Conservation (phyloP, 139 green algal species). For the Asterochloris erici region DNA sequence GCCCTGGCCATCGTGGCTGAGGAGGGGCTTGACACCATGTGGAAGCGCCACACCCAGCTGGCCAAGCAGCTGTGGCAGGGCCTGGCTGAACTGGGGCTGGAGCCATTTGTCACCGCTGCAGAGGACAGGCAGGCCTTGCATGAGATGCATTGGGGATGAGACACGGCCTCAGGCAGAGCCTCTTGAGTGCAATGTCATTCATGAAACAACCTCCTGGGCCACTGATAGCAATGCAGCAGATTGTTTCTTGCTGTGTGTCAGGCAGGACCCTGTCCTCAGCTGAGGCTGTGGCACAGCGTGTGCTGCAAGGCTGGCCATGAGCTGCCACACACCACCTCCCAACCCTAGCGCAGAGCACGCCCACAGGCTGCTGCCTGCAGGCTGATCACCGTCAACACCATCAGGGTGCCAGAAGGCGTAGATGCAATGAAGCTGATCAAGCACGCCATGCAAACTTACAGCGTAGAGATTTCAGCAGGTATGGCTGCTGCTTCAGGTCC, state of each 20-base stretch:
- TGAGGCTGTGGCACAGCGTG: too few species aligned
- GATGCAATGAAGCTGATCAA: conserved; percentile 71
- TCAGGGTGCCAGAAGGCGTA: conserved; percentile 82
- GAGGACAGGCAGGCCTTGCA: conserved; percentile 26
- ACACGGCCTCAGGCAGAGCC: too few species aligned
- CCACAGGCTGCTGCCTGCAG: too few species aligned
- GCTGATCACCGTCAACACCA: conserved; percentile 77
- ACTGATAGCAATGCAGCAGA: too few species aligned
- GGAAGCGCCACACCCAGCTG: conserved; percentile 45
- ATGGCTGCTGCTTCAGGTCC: background rate
- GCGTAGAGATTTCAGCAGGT: conserved; percentile 38
- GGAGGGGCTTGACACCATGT: conserved; percentile 48
- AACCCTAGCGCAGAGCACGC: too few species aligned
- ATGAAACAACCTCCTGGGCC: too few species aligned
- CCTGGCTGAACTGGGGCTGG: conserved; percentile 56
- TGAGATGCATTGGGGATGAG: too few species aligned
- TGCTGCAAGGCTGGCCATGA: too few species aligned
- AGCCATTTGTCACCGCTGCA: conserved; percentile 61
- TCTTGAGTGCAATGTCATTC: too few species aligned
- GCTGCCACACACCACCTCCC: too few species aligned
- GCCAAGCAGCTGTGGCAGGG: conserved; percentile 60
- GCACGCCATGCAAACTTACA: conserved; percentile 80
- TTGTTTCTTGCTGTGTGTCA: too few species aligned
- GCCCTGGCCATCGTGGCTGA: conserved; percentile 61
- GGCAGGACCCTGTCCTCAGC: too few species aligned